Evolutionary conservation across 2,329 filamentous ascomycete genomes (phyloP).

Genomic region (Curvularia verruculosa): DNA sequence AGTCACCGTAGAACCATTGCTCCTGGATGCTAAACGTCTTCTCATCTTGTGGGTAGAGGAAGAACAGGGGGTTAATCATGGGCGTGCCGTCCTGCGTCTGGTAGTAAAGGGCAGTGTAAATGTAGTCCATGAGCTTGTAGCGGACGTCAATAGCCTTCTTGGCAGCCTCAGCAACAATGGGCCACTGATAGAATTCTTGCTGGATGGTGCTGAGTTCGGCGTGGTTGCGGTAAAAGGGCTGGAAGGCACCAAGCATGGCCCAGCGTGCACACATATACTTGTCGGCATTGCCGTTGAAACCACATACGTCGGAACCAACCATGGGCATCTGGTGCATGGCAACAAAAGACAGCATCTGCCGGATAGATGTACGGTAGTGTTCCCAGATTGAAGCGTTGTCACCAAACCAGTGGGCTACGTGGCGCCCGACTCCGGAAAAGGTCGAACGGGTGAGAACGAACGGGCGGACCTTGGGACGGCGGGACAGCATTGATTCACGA

Average conservation of each 20-base stretch:
- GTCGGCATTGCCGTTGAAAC: constrained; percentile 70
- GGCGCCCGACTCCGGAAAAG: constrained; percentile 71
- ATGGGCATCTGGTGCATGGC: constrained; percentile 57
- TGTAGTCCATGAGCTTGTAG: constrained; percentile 80
- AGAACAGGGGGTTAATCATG: constrained; percentile 73
- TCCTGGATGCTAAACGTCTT: constrained; percentile 59
- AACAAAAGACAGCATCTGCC: constrained; percentile 54
- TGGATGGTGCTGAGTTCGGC: constrained; percentile 59
- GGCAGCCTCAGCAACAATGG: constrained; percentile 66
- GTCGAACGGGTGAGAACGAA: constrained; percentile 78
- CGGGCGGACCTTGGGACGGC: constrained; percentile 68
- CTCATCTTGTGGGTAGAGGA: constrained; percentile 66
- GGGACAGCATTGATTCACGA: constrained; percentile 67
- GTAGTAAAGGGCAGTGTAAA: constrained; percentile 72
- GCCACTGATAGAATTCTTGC: constrained; percentile 78
- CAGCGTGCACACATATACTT: constrained; percentile 76
- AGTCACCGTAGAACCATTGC: constrained; percentile 66
- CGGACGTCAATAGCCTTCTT: constrained; percentile 72
- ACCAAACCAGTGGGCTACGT: constrained; percentile 67
- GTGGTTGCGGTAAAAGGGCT: constrained; percentile 78
- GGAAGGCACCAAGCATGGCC: constrained; percentile 74
- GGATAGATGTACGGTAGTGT: constrained; percentile 52
- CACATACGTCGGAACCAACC: constrained; percentile 71
- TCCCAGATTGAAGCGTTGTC: constrained; percentile 58
- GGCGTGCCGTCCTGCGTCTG: constrained; percentile 68